Percentiles rank a stretch among this genome's conserved stretches.
Conservation (phyloP, 768 basidiomycete species). For the Leccinellum rugosiceps region DNA sequence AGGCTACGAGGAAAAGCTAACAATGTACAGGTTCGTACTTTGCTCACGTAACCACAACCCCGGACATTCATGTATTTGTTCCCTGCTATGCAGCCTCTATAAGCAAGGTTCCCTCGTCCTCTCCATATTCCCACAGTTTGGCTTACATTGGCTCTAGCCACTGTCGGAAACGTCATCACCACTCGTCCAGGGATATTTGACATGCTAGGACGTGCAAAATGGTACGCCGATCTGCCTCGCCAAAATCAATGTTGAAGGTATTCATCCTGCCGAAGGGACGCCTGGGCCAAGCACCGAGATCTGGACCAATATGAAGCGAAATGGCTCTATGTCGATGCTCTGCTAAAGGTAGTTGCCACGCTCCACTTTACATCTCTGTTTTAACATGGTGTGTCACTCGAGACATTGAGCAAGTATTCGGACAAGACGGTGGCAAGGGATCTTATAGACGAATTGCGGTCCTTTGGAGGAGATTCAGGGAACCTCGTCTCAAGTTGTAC, state of each 20-base stretch:
- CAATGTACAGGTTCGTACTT: constrained; percentile 77
- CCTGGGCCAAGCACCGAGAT: constrained; percentile 92
- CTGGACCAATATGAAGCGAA: constrained; percentile 78
- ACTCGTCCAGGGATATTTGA: constrained; percentile 86
- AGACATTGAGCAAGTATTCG: constrained; percentile 81
- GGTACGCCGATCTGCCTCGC: constrained; percentile 44
- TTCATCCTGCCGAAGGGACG: constrained; percentile 58
- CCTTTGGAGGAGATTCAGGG: constrained; percentile 65
- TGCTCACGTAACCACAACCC: background rate
- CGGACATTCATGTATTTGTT: constrained; percentile 7
- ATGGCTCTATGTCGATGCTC: constrained; percentile 83
- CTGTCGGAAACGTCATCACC: constrained; percentile 80
- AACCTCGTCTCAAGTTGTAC: constrained; percentile 66
- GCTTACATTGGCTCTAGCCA: constrained; percentile 49
- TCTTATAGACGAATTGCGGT: constrained; percentile 73
- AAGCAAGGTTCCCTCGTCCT: constrained; percentile 70
- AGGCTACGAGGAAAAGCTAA: constrained; percentile 90
- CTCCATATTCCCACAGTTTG: background rate
- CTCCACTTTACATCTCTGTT: background rate
- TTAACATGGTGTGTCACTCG: constrained; percentile 1
- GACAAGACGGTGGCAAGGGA: constrained; percentile 76
- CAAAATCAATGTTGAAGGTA: constrained; percentile 20
- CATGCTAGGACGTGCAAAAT: constrained; percentile 90
- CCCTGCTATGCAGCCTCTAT: constrained; percentile 60
- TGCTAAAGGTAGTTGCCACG: constrained; percentile 61